Base-by-base conservation (phyloP, 2,329 filamentous ascomycete species). In the Apiospora aurea region DNA sequence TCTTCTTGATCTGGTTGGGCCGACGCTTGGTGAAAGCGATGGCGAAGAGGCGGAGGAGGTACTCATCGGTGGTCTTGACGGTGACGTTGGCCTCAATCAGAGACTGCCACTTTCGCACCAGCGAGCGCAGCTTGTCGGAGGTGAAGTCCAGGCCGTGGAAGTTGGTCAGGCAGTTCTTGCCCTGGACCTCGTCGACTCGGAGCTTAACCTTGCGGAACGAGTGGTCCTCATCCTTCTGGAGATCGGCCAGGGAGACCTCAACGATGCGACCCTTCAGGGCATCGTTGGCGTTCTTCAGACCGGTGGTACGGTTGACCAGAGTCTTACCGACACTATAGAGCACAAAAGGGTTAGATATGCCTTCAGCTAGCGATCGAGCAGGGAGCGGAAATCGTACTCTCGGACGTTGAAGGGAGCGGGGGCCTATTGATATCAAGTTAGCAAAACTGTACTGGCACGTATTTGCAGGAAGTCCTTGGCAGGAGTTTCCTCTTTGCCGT, bases 81-180 rank as follows among this genome's bases (percentile, higher is more conserved):
- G 97, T 97, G 83, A 98, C 92, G 87, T 99, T 99, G 90, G 96
- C 96, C 92, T 99, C 96, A 80, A 99, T 98, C 83, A 99, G 91
- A 77, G 95, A 93, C 88, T 99, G 96, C 96, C 96, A 99, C 90
- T 99, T 99, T 89, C 96, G 95, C 81, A 99, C 96, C 78, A 99
- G 93, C 76, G 96, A 98, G 84, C 96, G 94, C 81, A 99, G 93
- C 92, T 99, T 99, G 92, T 99, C 96, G 81, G 96, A 98, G 84
- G 96, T 99, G 93, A 99, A 98, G 89, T 99, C 96, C 85, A 99
- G 92, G 81, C 96, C 96, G 92, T 99, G 95, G 93, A 99, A 99
- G 92, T 98, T 98, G 90, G 96, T 98, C 87, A 99, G 89, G 90
- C 96, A 98, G 93, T 97, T 98, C 92, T 98, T 98, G 90, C 96